Evolutionary conservation across 768 basidiomycete species (phyloP), one percentile per base, ranked within the genome.

Genomic region (Hygrocybe coccinea): DNA sequence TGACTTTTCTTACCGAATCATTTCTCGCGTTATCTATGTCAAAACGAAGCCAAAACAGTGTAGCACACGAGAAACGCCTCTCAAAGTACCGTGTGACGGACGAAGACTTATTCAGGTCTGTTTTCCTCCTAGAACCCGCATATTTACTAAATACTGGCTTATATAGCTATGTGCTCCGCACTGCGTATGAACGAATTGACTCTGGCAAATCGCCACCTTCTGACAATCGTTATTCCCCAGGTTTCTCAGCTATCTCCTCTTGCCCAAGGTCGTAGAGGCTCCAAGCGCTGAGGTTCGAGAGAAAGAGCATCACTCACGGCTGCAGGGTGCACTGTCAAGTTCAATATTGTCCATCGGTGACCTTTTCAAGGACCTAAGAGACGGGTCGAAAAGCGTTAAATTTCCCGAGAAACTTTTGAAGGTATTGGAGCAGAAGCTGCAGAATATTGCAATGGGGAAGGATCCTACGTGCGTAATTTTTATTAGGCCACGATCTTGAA

Each of bases 321-420:
- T 91, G 33, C 82, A 85, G 1, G 85, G 57, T 36, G 58, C 88
- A 5, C 74, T 91, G n/a, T 79, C 81, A 22, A 79, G 78, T 58
- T 82, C 56, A 10, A 56, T 56, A 24, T 50, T 81, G 59, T 81
- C 79, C 11, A 82, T 93, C 56, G 83, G 84, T 22, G 91, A 92
- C 67, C 76, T 91, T 68, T 89, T 90, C 75, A 85, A 85, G 67
- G 90, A 89, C 62, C 79, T 83, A 55, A 71, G 84, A 57, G 87
- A 87, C 70, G 86, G 89, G 5, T 81, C 84, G 52, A 92, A 89
- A 74, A 88, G 83, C 57, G 88, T 90, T 66, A 91, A 90, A 67
- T 97, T 95, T 69, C 95, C 95, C 0, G 93, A 97, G 73, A 94
- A 93, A 71, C 74, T 97, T 56, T 67, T 97, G 55, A 97, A 94